Conservation (phyloP, 2,329 filamentous ascomycete species). For the Cordyceps farinosa region DNA sequence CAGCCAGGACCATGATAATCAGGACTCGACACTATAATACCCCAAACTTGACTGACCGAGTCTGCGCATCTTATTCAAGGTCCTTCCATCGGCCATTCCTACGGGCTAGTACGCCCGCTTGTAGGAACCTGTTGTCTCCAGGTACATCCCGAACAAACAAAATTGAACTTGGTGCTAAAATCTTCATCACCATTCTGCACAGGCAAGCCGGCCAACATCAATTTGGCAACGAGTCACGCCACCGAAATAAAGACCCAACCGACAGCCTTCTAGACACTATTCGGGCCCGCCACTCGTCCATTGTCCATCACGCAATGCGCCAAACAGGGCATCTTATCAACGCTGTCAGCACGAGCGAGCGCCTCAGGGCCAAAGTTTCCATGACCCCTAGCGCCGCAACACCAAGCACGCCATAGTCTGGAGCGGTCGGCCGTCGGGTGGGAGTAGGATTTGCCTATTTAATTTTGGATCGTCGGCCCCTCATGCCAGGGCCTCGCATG, state of each 20-base stretch:
- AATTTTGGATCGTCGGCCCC: neutral
- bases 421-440: constrained; percentile 6
- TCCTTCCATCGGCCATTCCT: too few species aligned
- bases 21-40: neutral
- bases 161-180: neutral
- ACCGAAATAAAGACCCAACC: neutral
- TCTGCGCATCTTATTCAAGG: too few species aligned
- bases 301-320: constrained; percentile 1
- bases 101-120: too few species aligned
- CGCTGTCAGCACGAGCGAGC: neutral
- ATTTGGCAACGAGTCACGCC: neutral
- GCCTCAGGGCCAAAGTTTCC: neutral
- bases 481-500: neutral
- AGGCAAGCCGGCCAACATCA: neutral
- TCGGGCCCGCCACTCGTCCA: neutral
- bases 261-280: neutral
- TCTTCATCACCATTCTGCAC: neutral
- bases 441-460: constrained; percentile 1
- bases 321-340: neutral
- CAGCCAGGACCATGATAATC: neutral
- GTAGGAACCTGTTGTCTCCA: too few species aligned
- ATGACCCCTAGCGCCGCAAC: neutral
- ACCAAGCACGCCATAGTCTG: constrained; percentile 9
- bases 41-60: neutral
- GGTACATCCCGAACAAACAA: too few species aligned